Conservation (phyloP, 345 rosid genomes). For the Brassica rapa region DNA sequence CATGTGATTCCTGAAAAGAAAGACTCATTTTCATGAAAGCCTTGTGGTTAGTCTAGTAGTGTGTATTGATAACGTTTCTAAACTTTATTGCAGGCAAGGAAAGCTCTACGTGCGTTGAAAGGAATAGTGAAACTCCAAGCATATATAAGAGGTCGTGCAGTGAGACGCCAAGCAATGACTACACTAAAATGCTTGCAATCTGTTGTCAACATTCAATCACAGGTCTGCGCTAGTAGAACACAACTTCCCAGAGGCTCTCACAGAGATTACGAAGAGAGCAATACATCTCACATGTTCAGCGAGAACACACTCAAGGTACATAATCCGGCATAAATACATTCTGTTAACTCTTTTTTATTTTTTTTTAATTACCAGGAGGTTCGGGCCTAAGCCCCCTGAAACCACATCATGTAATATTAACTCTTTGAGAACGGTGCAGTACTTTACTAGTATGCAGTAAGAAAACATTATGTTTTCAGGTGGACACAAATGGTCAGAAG, state of each 20-base stretch:
- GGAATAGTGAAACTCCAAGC: conserved; percentile 96
- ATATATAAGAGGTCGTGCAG: conserved; percentile 70
- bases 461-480: conserved; percentile 41
- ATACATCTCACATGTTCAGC: conserved; percentile 23
- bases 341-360: too few species aligned
- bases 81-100: conserved; percentile 65
- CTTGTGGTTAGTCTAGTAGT: neutral
- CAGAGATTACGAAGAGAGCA: conserved; percentile 46
- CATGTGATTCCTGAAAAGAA: neutral
- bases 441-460: too few species aligned
- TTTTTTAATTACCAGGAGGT: too few species aligned
- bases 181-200: conserved; percentile 86
- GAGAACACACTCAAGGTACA: conserved; percentile 62
- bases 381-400: too few species aligned
- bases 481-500: conserved; percentile 60
- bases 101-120: conserved; percentile 83
- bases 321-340: neutral
- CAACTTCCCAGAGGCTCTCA: conserved; percentile 43
- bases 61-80: neutral
- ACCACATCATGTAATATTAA: neutral
- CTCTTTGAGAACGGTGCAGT: too few species aligned
- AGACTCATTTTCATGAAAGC: too few species aligned
- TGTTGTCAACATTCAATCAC: conserved; percentile 75
- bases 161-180: conserved; percentile 78
- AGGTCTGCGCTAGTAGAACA: conserved; percentile 58